phyloP scores from a whole-genome alignment of 176 grass and related monocot genomes.

The Carex cristatella region DNA sequence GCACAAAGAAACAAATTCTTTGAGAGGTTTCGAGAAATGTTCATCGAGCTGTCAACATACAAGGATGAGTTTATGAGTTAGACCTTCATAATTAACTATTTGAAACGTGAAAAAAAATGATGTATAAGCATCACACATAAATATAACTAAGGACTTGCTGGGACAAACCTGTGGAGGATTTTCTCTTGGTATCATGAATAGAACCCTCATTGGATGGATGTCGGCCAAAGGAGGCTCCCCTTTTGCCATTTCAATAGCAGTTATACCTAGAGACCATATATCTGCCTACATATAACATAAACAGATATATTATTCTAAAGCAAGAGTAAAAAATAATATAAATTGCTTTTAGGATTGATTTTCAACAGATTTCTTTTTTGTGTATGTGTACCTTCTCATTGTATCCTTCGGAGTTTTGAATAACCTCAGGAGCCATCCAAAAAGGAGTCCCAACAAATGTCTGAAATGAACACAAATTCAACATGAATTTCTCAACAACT shows the following conservation, averaged over 20 bases:
- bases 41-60: constrained; percentile 76
- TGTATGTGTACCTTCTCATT: constrained; percentile 79
- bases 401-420: constrained; percentile 98
- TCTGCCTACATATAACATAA: constrained; percentile 73
- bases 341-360: neutral
- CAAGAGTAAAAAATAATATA: constrained; percentile 16
- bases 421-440: constrained; percentile 99
- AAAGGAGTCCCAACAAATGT: constrained; percentile 99
- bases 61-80: neutral
- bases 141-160: constrained; percentile 8
- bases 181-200: constrained; percentile 99
- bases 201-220: constrained; percentile 99
- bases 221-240: constrained; percentile 98
- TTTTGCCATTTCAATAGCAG: constrained; percentile 99
- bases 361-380: neutral
- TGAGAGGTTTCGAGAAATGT: constrained; percentile 94
- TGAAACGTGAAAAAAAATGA: neutral
- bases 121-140: constrained; percentile 18
- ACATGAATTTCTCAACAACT: neutral
- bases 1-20: constrained; percentile 98
- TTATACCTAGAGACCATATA: constrained; percentile 99
- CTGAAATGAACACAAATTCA: constrained; percentile 39
- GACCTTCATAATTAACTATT: neutral
- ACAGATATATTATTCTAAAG: constrained; percentile 22
- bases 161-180: constrained; percentile 90